A percentile compares a stretch with the other conserved stretches of the same genome.
phyloP scores from a whole-genome alignment of 805 yeast species.

The Suhomyces sp. region DNA sequence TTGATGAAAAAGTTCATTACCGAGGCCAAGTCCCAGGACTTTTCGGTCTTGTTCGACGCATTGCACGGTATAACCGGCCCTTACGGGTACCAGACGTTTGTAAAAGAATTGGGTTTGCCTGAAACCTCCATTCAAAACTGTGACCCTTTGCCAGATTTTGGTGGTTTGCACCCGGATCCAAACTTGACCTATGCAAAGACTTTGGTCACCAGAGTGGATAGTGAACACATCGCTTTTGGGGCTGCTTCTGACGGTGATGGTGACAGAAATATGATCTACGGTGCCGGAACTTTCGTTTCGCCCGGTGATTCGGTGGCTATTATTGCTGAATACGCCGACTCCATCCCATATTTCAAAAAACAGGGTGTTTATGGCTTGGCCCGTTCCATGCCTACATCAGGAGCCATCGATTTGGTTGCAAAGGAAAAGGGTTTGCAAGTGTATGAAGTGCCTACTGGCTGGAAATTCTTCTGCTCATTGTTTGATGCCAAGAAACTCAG shows the following conservation, averaged over 20 bases:
- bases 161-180: constrained; percentile 98
- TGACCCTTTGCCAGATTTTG: constrained; percentile 83
- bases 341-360: constrained; percentile 86
- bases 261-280: constrained; percentile 97
- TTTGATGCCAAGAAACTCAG: constrained; percentile 91
- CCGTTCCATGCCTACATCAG: constrained; percentile 95
- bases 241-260: constrained; percentile 99
- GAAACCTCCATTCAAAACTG: constrained; percentile 70
- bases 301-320: constrained; percentile 99
- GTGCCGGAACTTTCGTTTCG: constrained; percentile 89
- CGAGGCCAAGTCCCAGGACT: constrained; percentile 46
- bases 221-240: constrained; percentile 80
- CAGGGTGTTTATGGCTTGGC: constrained; percentile 91
- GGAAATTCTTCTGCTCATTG: constrained; percentile 96
- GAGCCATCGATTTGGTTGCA: constrained; percentile 91
- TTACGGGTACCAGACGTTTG: constrained; percentile 80
- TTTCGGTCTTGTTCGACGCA: constrained; percentile 81
- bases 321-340: constrained; percentile 86
- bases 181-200: constrained; percentile 91
- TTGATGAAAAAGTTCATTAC: constrained; percentile 70
- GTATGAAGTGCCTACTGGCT: constrained; percentile 98
- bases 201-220: constrained; percentile 82
- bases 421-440: constrained; percentile 65
- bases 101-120: constrained; percentile 81
- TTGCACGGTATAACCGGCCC: constrained; percentile 97